Evolutionary conservation across 1,139 yeast species (phyloP), one percentile per base, ranked within the genome.

Genomic region (Geotrichum klebahnii): DNA sequence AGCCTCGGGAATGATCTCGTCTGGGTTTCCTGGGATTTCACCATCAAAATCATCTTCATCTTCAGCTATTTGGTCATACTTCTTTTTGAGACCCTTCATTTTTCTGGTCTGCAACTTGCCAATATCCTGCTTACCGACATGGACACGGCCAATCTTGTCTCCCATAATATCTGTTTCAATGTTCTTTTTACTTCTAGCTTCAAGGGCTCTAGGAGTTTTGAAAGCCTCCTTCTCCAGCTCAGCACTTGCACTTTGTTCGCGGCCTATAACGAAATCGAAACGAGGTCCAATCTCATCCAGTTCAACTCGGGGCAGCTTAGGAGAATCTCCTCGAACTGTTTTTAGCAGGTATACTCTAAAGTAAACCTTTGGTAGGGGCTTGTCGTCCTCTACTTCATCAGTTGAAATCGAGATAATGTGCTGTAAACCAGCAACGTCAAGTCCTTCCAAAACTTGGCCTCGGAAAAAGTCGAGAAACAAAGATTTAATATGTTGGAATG

Each of bases 221-320:
- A 76, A 66, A 6, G 99, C 97, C 67, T 89, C 97, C 71, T 84
- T 88, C 71, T 84, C 95, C 73, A 87, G 74, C 62, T 92, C 97
- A 39, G 95, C 85, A 51, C 85, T 79, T 45, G 97, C 87, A n/a
- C 79, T 72, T 59, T 82, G 83, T 61, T 84, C 78, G 71, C 99
- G 80, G 46, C 98, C 98, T 55, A 92, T 78, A 61, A 84, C 82
- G 71, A 92, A 92, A 64, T 92, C 97, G 53, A 94, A 77, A 61
- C 98, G 78, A 52, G 99, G 99, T 1, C 99, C 99, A 59, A 88
- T 84, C 69, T 92, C 99, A 55, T 85, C 95, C 48, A 92, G 73
- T 70, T 92, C 98, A 29, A 92, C 90, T 65, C 98, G 78, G 50
- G 98, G 98, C 50, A 88, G 76, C 66, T 86, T 88, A 63, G 92